These are phyloP conservation scores for Dioscorea zingiberensis DNA, from an alignment of 106 monocot genomes.

Conservation along the genomic window DNA sequence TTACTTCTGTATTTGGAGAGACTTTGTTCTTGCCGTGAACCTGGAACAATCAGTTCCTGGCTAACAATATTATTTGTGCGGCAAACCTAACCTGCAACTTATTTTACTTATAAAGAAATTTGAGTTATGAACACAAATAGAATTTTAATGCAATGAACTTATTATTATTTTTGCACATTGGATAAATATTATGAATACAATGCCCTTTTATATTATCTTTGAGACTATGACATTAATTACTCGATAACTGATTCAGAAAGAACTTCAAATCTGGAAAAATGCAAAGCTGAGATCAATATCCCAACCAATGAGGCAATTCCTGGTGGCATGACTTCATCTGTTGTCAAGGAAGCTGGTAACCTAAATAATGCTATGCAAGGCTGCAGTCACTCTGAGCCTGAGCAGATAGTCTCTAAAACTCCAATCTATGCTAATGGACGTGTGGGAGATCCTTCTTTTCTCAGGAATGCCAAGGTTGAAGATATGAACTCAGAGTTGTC, in stretches of 20 bases:
- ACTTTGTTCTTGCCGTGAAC: too few species aligned
- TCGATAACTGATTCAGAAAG: not conserved
- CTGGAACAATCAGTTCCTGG: too few species aligned
- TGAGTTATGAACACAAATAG: too few species aligned
- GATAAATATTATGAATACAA: too few species aligned
- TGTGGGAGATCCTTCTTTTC: conserved; percentile 3
- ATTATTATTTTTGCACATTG: too few species aligned
- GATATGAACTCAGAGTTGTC: conserved; percentile 6
- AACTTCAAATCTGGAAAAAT: too few species aligned
- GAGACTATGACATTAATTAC: conserved; percentile 8
- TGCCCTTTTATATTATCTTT: too few species aligned
- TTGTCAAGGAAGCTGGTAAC: conserved; percentile 6
- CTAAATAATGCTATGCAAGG: not conserved
- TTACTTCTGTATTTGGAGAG: too few species aligned
- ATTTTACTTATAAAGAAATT: too few species aligned
- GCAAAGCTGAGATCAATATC: conserved; percentile 16
- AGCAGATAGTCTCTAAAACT: conserved; percentile 1
- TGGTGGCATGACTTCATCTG: conserved; percentile 7
- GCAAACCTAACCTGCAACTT: too few species aligned
- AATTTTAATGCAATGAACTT: too few species aligned
- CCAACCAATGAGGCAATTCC: conserved; percentile 13
- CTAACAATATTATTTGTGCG: too few species aligned
- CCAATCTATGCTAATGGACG: conserved; percentile 3
- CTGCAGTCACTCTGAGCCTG: conserved; percentile 4
- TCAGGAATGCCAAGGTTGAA: not conserved